A percentile compares a stretch with the other conserved stretches of the same genome.
These are phyloP conservation scores for Kwoniella europaea DNA, from an alignment of 768 basidiomycete genomes.

Conservation along the genomic window DNA sequence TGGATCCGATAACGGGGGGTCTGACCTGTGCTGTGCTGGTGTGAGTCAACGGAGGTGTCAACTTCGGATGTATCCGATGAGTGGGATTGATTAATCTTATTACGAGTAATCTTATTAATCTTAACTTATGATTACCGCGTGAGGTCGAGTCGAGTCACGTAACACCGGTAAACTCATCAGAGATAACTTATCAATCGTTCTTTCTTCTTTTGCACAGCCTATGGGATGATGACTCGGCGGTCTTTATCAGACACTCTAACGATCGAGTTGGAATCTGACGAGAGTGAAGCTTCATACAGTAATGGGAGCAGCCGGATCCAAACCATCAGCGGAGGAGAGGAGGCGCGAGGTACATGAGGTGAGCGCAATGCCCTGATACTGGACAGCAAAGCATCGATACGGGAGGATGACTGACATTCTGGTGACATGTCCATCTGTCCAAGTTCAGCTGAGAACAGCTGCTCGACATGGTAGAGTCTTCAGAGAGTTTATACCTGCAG, in stretches of 20 bases:
- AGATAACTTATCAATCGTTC: background rate
- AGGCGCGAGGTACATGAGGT: background rate
- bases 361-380: no score
- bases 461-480: no score
- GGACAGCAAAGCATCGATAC: no score
- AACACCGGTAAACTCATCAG: no score
- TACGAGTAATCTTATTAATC: no score
- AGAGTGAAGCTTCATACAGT: background rate
- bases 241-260: background rate
- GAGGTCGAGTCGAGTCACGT: background rate
- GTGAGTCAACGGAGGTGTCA: no score
- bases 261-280: background rate
- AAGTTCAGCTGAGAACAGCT: no score
- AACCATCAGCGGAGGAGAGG: background rate
- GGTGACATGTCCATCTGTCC: no score
- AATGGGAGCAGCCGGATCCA: background rate
- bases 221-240: background rate
- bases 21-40: no score
- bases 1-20: no score
- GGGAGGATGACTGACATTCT: no score
- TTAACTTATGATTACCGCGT: conserved; percentile 8
- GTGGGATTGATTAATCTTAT: background rate
- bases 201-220: background rate
- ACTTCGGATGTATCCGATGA: background rate
- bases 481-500: no score